phyloP scores from a whole-genome alignment of 306 rosid species.

The Rosa multiflora region DNA sequence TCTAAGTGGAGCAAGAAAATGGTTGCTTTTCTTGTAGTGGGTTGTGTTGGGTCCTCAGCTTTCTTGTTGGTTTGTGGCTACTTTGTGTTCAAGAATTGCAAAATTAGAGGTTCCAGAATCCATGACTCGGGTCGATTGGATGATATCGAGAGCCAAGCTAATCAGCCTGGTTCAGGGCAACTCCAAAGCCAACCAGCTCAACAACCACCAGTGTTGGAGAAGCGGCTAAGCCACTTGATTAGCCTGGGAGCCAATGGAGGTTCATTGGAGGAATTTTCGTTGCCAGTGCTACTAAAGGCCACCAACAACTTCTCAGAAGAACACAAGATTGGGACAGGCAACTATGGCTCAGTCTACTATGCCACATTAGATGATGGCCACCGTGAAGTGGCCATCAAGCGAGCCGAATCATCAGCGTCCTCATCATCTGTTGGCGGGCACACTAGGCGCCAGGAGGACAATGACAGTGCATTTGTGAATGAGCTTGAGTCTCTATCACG shows the following conservation, averaged over 20 bases:
- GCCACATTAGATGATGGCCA: slow-evolving; percentile 66
- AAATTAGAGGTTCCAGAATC: slow-evolving; percentile 50
- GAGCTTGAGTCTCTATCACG: slow-evolving; percentile 78
- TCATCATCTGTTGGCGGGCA: slow-evolving; percentile 19
- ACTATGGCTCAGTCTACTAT: slow-evolving; percentile 77
- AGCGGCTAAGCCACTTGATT: slow-evolving; percentile 69
- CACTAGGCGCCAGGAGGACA: slow-evolving; percentile 65
- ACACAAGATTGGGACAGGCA: slow-evolving; percentile 66
- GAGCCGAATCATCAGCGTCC: slow-evolving; percentile 60
- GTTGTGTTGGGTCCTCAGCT: slow-evolving; percentile 64
- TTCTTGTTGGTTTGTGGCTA: slow-evolving; percentile 41
- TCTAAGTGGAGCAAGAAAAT: slow-evolving; percentile 48
- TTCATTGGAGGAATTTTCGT: slow-evolving; percentile 64
- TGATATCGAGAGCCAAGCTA: slow-evolving; percentile 6
- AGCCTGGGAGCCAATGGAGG: slow-evolving; percentile 62
- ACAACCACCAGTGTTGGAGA: slow-evolving; percentile 41
- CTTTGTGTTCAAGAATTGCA: slow-evolving; percentile 46
- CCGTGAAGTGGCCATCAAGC: slow-evolving; percentile 77
- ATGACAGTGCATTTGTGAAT: slow-evolving; percentile 66
- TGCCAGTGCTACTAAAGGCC: slow-evolving; percentile 40
- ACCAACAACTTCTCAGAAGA: slow-evolving; percentile 67
- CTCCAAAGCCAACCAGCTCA: slow-evolving; percentile 5
- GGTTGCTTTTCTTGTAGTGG: slow-evolving; percentile 75
- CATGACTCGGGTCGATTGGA: slow-evolving; percentile 88
- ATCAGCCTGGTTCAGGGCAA: background rate